Percentiles rank a stretch among this genome's conserved stretches.
phyloP scores from a whole-genome alignment of 2,329 filamentous ascomycete genomes.

The Venturia carpophila region DNA sequence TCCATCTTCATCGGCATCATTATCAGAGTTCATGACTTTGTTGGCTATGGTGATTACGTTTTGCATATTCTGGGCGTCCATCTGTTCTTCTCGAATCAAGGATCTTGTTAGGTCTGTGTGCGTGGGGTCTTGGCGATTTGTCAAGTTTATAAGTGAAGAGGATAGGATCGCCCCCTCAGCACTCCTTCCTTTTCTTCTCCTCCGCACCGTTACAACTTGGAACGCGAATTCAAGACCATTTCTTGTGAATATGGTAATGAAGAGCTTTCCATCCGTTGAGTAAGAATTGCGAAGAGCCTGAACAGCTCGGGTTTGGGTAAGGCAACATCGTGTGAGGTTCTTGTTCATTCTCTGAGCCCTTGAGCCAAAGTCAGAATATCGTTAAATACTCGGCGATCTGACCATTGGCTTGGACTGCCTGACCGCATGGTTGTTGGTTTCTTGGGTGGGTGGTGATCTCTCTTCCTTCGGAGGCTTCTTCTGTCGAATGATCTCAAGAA shows the following conservation, averaged over 20 bases:
- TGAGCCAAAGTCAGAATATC: too few species aligned
- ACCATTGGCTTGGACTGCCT: too few species aligned
- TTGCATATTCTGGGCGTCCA: conserved; percentile 5
- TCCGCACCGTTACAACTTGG: neutral
- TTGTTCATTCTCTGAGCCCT: too few species aligned
- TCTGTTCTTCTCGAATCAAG: neutral
- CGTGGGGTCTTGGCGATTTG: neutral
- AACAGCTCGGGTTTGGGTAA: too few species aligned
- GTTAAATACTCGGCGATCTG: too few species aligned
- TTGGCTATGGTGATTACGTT: conserved; percentile 10
- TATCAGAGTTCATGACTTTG: neutral
- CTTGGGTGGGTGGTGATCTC: too few species aligned
- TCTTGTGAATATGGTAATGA: too few species aligned
- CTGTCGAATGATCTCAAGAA: neutral
- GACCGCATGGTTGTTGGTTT: too few species aligned
- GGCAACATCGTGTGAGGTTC: too few species aligned
- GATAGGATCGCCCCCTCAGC: neutral
- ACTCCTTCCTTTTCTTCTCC: neutral
- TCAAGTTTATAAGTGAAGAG: neutral
- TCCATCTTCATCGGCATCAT: neutral
- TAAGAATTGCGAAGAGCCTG: too few species aligned
- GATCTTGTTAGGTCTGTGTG: neutral
- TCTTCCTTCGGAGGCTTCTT: neutral
- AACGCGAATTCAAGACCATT: neutral
- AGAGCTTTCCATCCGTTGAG: too few species aligned